Evolutionary conservation across 352 stramenopile species (phyloP), one percentile per base, ranked within the genome.

Genomic region (Pythium folliculosum): DNA sequence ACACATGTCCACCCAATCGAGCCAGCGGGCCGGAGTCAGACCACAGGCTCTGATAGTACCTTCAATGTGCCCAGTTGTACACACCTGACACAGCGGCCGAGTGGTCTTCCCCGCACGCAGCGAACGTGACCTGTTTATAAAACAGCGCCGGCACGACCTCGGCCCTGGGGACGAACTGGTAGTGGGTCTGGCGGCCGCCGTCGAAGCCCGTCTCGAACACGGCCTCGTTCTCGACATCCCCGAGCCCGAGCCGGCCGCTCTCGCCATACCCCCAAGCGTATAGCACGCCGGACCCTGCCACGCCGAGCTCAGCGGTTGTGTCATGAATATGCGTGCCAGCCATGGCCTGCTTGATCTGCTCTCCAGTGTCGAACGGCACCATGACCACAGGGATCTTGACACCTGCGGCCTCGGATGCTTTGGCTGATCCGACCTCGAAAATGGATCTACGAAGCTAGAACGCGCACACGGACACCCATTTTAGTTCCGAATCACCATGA

Each of bases 231-330:
- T 92, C 82, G 10, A 81, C 78, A 25, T 92, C 84, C 5, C 82
- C 82, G 60, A 92, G 47, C 23, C 84, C 84, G 3, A 92, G 67
- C 3, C 82, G 81, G 25, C 84, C 84, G 35, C 90, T 88, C 60
- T 88, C 69, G 9, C 69, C 84, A 49, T 85, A 86, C 1, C 84
- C 84, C 84, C 84, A 92, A 1, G 82, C 77, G 52, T 92, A 92
- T 19, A 92, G 65, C 12, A 77, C 74, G 0, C 82, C 82, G 14
- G 77, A 75, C 1, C 67, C 76, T 4, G 53, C 45, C 13, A 89
- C 63, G 13, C 76, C 73, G 13, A 92, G 72, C 14, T 81, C 69
- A 19, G 66, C 82, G 10, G 77, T 68, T 0, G 74, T 77, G 23
- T 90, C 81, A 37, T 91, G 76, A 0, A 67, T 52, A 32, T 86